Evolutionary conservation across 2,329 filamentous ascomycete species (phyloP).

Genomic region (Aspergillus eucalypticola): DNA sequence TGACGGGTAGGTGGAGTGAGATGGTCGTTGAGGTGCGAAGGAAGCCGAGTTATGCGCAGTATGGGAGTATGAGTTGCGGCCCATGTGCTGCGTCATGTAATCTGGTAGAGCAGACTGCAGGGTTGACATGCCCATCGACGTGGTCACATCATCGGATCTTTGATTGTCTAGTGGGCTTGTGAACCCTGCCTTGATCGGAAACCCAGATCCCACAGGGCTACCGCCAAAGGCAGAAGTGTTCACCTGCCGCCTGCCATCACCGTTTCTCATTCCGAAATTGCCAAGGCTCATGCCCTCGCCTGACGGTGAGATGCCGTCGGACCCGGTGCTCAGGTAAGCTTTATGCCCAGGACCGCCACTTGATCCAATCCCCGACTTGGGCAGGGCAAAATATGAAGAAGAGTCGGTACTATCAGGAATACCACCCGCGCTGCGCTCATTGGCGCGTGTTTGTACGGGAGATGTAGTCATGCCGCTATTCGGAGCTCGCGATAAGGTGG

Average conservation of each 20-base stretch:
- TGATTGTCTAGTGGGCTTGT: conserved; percentile 30
- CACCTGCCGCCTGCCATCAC: conserved; percentile 36
- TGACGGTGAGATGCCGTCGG: conserved; percentile 37
- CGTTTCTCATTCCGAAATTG: conserved; percentile 29
- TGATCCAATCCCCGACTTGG: conserved; percentile 49
- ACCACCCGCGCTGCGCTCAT: conserved; percentile 41
- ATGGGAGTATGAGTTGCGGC: conserved; percentile 34
- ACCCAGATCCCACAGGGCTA: conserved; percentile 33
- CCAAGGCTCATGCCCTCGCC: conserved; percentile 35
- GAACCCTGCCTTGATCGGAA: conserved; percentile 34
- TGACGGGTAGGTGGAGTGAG: conserved; percentile 40
- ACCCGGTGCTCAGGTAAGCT: conserved; percentile 34
- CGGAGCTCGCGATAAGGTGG: conserved; percentile 47
- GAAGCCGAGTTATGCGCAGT: conserved; percentile 38
- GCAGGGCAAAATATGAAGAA: conserved; percentile 49
- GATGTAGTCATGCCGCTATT: conserved; percentile 56
- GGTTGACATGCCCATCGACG: conserved; percentile 31
- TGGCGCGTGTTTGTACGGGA: conserved; percentile 58
- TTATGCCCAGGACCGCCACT: conserved; percentile 30
- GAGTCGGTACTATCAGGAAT: conserved; percentile 48
- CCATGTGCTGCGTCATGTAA: conserved; percentile 27
- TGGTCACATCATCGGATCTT: conserved; percentile 32
- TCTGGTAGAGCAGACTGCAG: conserved; percentile 33
- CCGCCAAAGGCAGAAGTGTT: conserved; percentile 34
- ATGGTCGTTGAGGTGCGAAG: conserved; percentile 34